Conservation (phyloP, 208 protist species). For the Crithidia acanthocephali region DNA sequence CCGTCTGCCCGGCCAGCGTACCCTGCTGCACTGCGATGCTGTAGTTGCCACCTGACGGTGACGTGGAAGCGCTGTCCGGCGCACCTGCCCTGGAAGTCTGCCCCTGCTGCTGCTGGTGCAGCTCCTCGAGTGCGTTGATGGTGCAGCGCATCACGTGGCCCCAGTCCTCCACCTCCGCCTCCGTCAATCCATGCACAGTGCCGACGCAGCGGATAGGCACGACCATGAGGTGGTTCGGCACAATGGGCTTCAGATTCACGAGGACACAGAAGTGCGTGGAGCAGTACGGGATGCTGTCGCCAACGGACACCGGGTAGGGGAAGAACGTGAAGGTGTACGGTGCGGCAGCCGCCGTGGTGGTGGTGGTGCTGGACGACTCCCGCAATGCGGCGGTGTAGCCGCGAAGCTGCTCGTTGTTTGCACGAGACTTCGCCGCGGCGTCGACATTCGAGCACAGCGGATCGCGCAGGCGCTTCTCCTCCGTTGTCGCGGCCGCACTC, state of each 20-base stretch:
- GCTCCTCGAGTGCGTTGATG: conserved; percentile 59
- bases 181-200: conserved; percentile 64
- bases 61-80: background rate
- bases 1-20: conserved; percentile 74
- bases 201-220: conserved; percentile 81
- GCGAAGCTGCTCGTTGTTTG: conserved; percentile 35
- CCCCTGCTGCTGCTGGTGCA: conserved; percentile 15
- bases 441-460: conserved; percentile 31
- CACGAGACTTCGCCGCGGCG: conserved; percentile 30
- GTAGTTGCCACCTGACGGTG: conserved; percentile 40
- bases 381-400: background rate
- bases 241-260: conserved; percentile 86
- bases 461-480: conserved; percentile 39
- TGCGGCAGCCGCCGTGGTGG: background rate
- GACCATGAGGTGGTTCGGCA: conserved; percentile 80
- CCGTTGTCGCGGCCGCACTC: conserved; percentile 16
- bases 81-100: background rate
- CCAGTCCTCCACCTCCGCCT: conserved; percentile 81
- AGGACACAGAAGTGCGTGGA: conserved; percentile 73
- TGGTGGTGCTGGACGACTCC: background rate
- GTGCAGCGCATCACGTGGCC: conserved; percentile 63
- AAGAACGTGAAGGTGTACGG: conserved; percentile 52
- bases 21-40: conserved; percentile 86
- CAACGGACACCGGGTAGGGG: conserved; percentile 49
- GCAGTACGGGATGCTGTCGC: conserved; percentile 58